Percentiles rank a stretch among this genome's conserved stretches.
Conservation (phyloP, 2,329 filamentous ascomycete species). For the Talaromyces islandicus region DNA sequence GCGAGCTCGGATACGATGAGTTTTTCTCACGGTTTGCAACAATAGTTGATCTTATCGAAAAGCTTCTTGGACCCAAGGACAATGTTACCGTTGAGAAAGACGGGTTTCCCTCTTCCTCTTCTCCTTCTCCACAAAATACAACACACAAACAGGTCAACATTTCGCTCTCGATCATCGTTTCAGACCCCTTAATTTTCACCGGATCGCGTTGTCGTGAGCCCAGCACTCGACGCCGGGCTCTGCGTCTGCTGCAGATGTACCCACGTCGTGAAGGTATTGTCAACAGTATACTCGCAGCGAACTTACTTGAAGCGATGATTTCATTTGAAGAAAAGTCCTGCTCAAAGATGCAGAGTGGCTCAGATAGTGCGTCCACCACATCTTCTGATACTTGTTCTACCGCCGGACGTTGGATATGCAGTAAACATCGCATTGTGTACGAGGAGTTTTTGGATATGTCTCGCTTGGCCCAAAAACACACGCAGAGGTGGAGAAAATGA, state of each 20-base stretch:
- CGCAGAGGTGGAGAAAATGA: neutral
- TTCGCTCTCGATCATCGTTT: neutral
- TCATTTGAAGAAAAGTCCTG: neutral
- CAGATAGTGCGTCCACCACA: neutral
- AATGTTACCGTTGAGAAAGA: neutral
- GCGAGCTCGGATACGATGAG: neutral
- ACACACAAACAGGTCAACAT: neutral
- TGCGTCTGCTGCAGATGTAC: neutral
- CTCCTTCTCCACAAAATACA: neutral
- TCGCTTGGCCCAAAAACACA: neutral
- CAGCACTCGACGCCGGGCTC: neutral
- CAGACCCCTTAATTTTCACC: neutral
- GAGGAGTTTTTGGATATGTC: neutral
- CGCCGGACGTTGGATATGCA: neutral
- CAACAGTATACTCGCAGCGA: neutral
- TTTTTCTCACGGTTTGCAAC: neutral
- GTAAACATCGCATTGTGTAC: neutral
- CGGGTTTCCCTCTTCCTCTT: neutral
- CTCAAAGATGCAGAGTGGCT: neutral
- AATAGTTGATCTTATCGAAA: neutral
- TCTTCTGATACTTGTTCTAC: neutral
- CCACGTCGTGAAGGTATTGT: conserved; percentile 1
- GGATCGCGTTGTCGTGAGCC: neutral
- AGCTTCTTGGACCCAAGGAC: neutral
- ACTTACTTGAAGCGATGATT: neutral